These are phyloP conservation scores for Candida yuanshanica DNA, from an alignment of 805 yeast genomes.

Conservation along the genomic window DNA sequence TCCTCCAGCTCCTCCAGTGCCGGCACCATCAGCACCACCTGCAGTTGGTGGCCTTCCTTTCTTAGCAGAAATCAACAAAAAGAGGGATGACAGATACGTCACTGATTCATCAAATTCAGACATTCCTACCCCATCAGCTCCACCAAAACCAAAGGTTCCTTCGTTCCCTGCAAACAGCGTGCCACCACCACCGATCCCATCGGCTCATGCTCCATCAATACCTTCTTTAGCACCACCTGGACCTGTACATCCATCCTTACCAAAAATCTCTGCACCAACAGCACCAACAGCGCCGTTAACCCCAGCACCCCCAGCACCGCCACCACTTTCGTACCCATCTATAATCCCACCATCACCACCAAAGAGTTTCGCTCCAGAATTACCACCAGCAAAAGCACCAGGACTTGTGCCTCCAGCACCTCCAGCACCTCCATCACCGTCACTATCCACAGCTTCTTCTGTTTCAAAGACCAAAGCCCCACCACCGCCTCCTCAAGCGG, in stretches of 20 bases:
- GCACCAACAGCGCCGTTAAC: conserved; percentile 17
- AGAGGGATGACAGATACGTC: conserved; percentile 40
- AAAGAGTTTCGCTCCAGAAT: conserved; percentile 1
- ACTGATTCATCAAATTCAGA: conserved; percentile 24
- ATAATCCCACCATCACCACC: conserved; percentile 23
- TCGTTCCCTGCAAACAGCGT: too few species aligned
- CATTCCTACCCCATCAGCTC: conserved; percentile 13
- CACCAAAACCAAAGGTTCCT: too few species aligned
- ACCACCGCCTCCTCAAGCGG: conserved; percentile 21
- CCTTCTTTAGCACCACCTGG: too few species aligned
- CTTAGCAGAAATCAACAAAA: conserved; percentile 42
- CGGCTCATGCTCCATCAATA: too few species aligned
- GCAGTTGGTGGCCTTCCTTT: conserved; percentile 38
- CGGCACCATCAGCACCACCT: conserved; percentile 11
- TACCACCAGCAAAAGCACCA: conserved; percentile 10
- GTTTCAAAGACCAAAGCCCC: conserved; percentile 18
- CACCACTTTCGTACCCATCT: too few species aligned
- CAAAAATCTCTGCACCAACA: too few species aligned
- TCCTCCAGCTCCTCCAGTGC: conserved; percentile 8
- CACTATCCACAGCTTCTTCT: conserved; percentile 17
- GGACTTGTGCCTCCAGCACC: conserved; percentile 18
- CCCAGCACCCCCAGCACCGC: conserved; percentile 15
- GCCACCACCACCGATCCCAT: too few species aligned
- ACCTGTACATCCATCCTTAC: too few species aligned
- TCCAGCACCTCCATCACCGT: conserved; percentile 9